Percentiles rank a stretch among this genome's conserved stretches.
Conservation (phyloP, 2,329 filamentous ascomycete genomes). For the Lachnellula suecica region DNA sequence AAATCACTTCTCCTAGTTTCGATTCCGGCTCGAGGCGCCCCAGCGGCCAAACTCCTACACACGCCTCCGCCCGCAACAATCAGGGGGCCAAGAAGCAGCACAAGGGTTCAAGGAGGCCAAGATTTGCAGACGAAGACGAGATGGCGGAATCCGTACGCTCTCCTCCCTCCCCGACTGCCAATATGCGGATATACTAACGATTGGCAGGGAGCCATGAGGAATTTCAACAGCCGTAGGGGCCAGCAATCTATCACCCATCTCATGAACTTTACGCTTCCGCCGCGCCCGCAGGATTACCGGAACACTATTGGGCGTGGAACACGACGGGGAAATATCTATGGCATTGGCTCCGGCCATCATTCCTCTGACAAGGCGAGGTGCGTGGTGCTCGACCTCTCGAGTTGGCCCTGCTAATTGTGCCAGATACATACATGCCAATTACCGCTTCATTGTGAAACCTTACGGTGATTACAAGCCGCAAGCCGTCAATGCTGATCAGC, state of each 20-base stretch:
- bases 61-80: slow-evolving; percentile 64
- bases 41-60: slow-evolving; percentile 14
- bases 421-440: slow-evolving; percentile 92
- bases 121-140: slow-evolving; percentile 77
- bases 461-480: slow-evolving; percentile 76
- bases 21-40: slow-evolving; percentile 30
- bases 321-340: slow-evolving; percentile 74
- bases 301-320: slow-evolving; percentile 51
- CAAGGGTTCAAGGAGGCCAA: slow-evolving; percentile 74
- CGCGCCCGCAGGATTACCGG: slow-evolving; percentile 59
- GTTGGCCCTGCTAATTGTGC: slow-evolving; percentile 13
- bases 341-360: slow-evolving; percentile 85
- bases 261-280: slow-evolving; percentile 84
- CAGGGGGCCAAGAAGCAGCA: slow-evolving; percentile 81
- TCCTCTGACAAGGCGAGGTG: slow-evolving; percentile 86
- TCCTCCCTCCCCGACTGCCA: neutral
- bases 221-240: slow-evolving; percentile 75
- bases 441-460: slow-evolving; percentile 92
- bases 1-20: slow-evolving; percentile 27
- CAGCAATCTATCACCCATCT: slow-evolving; percentile 97
- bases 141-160: slow-evolving; percentile 76
- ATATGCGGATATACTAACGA: slow-evolving; percentile 12
- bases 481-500: slow-evolving; percentile 81
- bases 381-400: slow-evolving; percentile 25
- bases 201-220: slow-evolving; percentile 45